A percentile compares a stretch with the other conserved stretches of the same genome.
These are phyloP conservation scores for Clavispora santaluciae DNA, from an alignment of 805 yeast genomes.

Conservation along the genomic window DNA sequence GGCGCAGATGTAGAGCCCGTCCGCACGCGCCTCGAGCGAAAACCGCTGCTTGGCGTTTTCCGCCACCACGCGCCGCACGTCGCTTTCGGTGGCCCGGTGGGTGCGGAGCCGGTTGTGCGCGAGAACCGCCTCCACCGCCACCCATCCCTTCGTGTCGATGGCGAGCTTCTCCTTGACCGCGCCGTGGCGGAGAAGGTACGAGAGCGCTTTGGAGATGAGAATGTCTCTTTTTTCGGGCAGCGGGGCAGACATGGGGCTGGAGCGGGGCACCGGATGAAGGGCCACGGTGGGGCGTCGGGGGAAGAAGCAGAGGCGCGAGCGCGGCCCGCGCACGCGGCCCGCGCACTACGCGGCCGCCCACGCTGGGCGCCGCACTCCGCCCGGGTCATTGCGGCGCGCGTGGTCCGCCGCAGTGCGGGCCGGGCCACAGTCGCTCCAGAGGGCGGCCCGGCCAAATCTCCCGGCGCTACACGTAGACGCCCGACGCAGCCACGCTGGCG, in stretches of 20 bases:
- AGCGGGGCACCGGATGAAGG: no score
- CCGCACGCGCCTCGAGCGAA: slow-evolving; percentile 35
- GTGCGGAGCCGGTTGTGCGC: slow-evolving; percentile 55
- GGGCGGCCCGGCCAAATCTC: no score
- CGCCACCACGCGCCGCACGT: slow-evolving; percentile 56
- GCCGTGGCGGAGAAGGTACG: slow-evolving; percentile 81
- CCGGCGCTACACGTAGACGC: no score
- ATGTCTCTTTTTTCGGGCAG: slow-evolving; percentile 35
- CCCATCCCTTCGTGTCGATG: slow-evolving; percentile 67
- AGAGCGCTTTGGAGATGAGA: slow-evolving; percentile 65
- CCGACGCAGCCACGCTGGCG: no score
- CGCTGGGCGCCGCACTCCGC: no score
- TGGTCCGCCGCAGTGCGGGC: no score
- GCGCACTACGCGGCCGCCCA: no score
- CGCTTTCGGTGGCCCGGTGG: slow-evolving; percentile 49
- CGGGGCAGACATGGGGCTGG: slow-evolving; percentile 8
- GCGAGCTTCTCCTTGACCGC: slow-evolving; percentile 63
- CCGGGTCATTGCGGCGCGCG: no score
- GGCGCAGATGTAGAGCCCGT: slow-evolving; percentile 57
- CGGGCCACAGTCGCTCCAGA: no score
- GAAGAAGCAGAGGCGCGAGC: no score
- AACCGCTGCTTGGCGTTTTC: slow-evolving; percentile 71
- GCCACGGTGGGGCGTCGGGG: no score
- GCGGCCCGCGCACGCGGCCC: no score
- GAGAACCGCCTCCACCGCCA: slow-evolving; percentile 50